phyloP scores from a whole-genome alignment of 169 alveolate genomes.

The Babesia sp. region DNA sequence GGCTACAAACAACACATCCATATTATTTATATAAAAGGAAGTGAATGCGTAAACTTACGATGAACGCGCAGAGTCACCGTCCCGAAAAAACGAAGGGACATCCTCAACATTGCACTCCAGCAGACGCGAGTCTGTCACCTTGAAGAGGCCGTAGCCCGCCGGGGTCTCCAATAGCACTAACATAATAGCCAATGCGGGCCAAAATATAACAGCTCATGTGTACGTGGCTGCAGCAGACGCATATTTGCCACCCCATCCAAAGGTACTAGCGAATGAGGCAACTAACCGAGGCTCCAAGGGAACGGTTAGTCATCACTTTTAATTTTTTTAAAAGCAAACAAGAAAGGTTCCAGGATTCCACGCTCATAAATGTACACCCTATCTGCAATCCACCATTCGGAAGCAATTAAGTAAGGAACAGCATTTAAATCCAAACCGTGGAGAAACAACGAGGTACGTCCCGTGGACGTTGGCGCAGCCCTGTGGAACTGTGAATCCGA shows the following conservation, averaged over 20 bases:
- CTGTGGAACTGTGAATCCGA: too few relatives aligned
- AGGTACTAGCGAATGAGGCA: neutral
- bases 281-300: neutral
- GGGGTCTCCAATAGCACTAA: constrained; percentile 97
- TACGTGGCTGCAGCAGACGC: neutral
- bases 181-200: constrained; percentile 77
- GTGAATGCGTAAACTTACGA: constrained; percentile 53
- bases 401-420: too few relatives aligned
- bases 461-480: too few relatives aligned
- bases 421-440: too few relatives aligned
- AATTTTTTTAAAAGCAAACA: neutral
- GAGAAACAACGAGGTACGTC: too few relatives aligned
- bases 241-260: constrained; percentile 32
- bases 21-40: constrained; percentile 19
- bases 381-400: too few relatives aligned
- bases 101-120: constrained; percentile 85
- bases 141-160: constrained; percentile 98
- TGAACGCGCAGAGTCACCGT: constrained; percentile 85
- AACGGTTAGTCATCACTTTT: neutral
- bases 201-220: neutral
- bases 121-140: constrained; percentile 88
- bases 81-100: constrained; percentile 82
- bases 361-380: too few relatives aligned
- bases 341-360: too few relatives aligned
- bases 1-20: constrained; percentile 23